Conservation (phyloP, 2,329 filamentous ascomycete genomes). For the Immersiporthe knoxdaviesiana region DNA sequence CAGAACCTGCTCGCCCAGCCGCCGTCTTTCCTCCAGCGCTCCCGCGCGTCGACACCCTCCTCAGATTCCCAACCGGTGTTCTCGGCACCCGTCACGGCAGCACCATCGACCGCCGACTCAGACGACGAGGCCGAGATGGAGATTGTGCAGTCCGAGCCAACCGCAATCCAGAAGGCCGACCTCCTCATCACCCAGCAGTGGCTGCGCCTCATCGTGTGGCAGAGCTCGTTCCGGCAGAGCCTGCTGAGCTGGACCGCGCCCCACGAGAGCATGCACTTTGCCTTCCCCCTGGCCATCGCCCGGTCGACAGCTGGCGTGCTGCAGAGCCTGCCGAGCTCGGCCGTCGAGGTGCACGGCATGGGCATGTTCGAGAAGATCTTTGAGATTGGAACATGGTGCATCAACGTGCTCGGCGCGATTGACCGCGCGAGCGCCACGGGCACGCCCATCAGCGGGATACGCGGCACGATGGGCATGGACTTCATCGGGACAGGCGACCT, state of each 20-base stretch:
- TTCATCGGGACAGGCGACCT: conserved; percentile 38
- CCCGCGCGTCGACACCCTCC: conserved; percentile 32
- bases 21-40: conserved; percentile 37
- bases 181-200: conserved; percentile 72
- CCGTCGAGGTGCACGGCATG: conserved; percentile 53
- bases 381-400: conserved; percentile 49
- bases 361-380: conserved; percentile 56
- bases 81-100: conserved; percentile 22
- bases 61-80: conserved; percentile 37
- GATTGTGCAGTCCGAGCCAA: conserved; percentile 52
- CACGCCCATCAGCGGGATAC: conserved; percentile 28
- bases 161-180: conserved; percentile 70
- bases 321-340: conserved; percentile 44
- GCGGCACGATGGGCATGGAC: conserved; percentile 38
- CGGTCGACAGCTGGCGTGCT: conserved; percentile 55
- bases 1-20: conserved; percentile 41
- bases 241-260: conserved; percentile 62
- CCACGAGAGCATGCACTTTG: conserved; percentile 64
- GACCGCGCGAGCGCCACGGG: conserved; percentile 36
- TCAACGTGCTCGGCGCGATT: conserved; percentile 47
- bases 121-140: conserved; percentile 46
- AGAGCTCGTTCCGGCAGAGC: conserved; percentile 68
- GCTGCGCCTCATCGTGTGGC: conserved; percentile 74
- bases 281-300: conserved; percentile 65
- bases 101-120: conserved; percentile 21